Evolutionary conservation across 2,329 filamentous ascomycete genomes (phyloP).

Genomic region (Ploettnerulaceae sp.): DNA sequence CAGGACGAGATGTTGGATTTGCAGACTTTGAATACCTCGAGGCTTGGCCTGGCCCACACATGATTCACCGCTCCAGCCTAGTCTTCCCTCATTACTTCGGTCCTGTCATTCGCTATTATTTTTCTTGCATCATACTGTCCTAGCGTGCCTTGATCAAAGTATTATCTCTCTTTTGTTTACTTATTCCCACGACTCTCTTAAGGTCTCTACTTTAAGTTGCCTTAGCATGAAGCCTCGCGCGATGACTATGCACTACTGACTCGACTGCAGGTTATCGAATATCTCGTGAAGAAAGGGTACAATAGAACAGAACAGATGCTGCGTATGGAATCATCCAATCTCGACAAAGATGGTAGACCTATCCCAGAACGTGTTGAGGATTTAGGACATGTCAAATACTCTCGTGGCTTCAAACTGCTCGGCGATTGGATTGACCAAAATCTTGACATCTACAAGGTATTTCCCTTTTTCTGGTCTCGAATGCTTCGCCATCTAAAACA

Average conservation of each 20-base stretch:
- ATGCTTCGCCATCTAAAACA: constrained; percentile 18
- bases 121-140: no score
- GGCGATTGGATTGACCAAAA: constrained; percentile 86
- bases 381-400: constrained; percentile 69
- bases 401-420: constrained; percentile 67
- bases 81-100: no score
- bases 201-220: no score
- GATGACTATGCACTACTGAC: background rate
- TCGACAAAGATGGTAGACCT: constrained; percentile 76
- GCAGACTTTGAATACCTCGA: no score
- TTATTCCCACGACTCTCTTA: no score
- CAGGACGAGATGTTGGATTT: no score
- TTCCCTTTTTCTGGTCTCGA: background rate
- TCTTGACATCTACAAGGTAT: constrained; percentile 87
- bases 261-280: constrained; percentile 71
- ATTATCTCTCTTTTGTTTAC: no score
- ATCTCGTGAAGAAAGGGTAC: constrained; percentile 92
- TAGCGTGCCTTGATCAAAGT: no score
- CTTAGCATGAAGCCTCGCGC: no score
- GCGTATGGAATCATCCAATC: constrained; percentile 79
- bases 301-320: constrained; percentile 89
- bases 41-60: no score
- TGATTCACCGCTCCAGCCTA: no score
- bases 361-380: constrained; percentile 63
- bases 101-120: no score